Conservation (phyloP, 176 grass and related monocot genomes). For the Otatea glauca region DNA sequence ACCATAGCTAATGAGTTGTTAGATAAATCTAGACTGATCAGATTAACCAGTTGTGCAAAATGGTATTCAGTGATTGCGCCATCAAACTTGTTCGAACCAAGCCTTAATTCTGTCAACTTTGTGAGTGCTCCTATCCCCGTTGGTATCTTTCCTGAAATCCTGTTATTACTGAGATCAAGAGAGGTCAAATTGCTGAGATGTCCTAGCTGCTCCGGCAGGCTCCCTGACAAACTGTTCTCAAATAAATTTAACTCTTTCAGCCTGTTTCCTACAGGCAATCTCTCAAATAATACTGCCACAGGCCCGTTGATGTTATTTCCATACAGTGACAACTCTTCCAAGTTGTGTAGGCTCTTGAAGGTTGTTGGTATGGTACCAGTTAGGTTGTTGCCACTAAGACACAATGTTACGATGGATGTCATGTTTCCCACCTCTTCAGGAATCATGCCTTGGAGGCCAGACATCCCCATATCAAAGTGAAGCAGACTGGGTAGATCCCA, state of each 20-base stretch:
- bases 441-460: slow-evolving; percentile 13
- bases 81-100: slow-evolving; percentile 36
- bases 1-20: background rate
- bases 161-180: slow-evolving; percentile 7
- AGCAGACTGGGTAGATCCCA: slow-evolving; percentile 28
- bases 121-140: slow-evolving; percentile 5
- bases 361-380: background rate
- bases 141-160: slow-evolving; percentile 40
- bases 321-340: background rate
- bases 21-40: background rate
- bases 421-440: slow-evolving; percentile 19
- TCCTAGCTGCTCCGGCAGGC: background rate
- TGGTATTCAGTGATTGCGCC: slow-evolving; percentile 39
- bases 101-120: background rate
- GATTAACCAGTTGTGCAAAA: slow-evolving; percentile 15
- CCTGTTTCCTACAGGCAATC: background rate
- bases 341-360: slow-evolving; percentile 26
- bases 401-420: background rate
- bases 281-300: background rate
- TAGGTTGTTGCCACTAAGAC: background rate
- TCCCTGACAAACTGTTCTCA: background rate
- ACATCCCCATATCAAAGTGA: accelerated
- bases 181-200: background rate
- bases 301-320: background rate
- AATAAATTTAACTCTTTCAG: background rate